Base-by-base conservation (phyloP, 1,284 basidiomycete genomes). In the Puccinia polysora region DNA sequence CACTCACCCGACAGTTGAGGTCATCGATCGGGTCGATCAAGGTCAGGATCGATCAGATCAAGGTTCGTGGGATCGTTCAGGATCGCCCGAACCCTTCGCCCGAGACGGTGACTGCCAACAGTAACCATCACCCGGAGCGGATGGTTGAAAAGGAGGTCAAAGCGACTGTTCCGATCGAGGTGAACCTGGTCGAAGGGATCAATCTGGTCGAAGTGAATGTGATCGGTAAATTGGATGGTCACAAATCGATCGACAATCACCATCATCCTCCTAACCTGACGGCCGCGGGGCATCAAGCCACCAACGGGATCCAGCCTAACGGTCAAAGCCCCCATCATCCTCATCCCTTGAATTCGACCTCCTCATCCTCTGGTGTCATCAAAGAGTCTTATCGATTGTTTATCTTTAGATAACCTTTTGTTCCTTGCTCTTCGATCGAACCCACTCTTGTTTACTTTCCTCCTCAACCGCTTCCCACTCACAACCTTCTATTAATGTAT, bases 171-270 rank as follows among this genome's bases (percentile, higher is more conserved):
- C 50, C 73, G 0, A 76, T 73, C n/a, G 75, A 74, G 0, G 62
- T 75, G 14, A 77, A 78, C 4, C 59, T 75, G 23, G 49, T 75
- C 2, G 76, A 77, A 50, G 63, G 71, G 7, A 28, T 63, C n/a
- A 62, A 63, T 28, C 25, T 63, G 6, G 40, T 63, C 59, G 59
- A 63, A 20, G 28, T 63, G 5, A 5, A 36, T 18, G 28, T 49
- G 4, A 47, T 28, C 12, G 59, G 59, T 6, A 63, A 47, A 45
- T 30, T 43, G 0, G 78, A 77, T 10, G 78, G 77, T 0, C 30
- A 58, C n/a, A 58, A 58, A 40, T n/a, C n/a, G n/a, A n/a, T n/a
- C n/a, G n/a, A n/a, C n/a, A n/a, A n/a, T n/a, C n/a, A n/a, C n/a
- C n/a, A n/a, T n/a, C n/a, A n/a, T n/a, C n/a, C n/a, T n/a, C n/a